Base-by-base conservation (phyloP, 306 rosid species). In the Abrus precatorius region DNA sequence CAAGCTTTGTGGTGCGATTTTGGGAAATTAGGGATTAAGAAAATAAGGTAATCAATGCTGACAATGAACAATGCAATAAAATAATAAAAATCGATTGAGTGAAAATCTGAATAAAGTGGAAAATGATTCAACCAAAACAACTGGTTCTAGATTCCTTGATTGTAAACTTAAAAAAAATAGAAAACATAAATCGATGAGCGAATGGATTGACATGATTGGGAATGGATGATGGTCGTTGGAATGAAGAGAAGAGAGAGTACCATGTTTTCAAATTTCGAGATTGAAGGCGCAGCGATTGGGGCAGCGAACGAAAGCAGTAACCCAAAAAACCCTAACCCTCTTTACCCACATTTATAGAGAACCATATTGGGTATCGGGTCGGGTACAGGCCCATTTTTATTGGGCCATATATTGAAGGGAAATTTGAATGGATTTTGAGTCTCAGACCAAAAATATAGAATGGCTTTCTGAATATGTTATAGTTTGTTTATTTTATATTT, bases 301-400 rank as follows among this genome's bases (percentile, higher is more conserved):
- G 82, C 54, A 36, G 45, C 34, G 13, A 53, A 28, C 8, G 29
- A 76, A 69, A n/a, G 64, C n/a, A 69, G 50, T 44, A 44, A 14
- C 74, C 28, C 43, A 5, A 52, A 53, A 61, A 82, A 82, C 86
- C 86, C 86, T 86, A 86, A 69, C 32, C 13, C 9, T 20, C 0
- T 5, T 34, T 5, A 29, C 9, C 1, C 2, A 0, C 0, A 29
- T 40, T 74, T 61, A 84, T 80, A 41, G 13, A 59, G 50, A 38
- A n/a, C 69, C 71, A 5, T 1, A 10, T 38, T 74, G 59, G 61
- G 7, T 11, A 48, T 34, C 48, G 73, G 74, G 79, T 54, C 86
- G 82, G 80, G 77, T 74, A 32, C 1, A 1, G 1, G 13, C 13
- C 81, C 59, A 6, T 1, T 43, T 45, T 44, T 45, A 20, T 20